A percentile compares a stretch with the other conserved stretches of the same genome.
phyloP scores from a whole-genome alignment of 139 green algal genomes.

The Raphidocelis subcapitata region DNA sequence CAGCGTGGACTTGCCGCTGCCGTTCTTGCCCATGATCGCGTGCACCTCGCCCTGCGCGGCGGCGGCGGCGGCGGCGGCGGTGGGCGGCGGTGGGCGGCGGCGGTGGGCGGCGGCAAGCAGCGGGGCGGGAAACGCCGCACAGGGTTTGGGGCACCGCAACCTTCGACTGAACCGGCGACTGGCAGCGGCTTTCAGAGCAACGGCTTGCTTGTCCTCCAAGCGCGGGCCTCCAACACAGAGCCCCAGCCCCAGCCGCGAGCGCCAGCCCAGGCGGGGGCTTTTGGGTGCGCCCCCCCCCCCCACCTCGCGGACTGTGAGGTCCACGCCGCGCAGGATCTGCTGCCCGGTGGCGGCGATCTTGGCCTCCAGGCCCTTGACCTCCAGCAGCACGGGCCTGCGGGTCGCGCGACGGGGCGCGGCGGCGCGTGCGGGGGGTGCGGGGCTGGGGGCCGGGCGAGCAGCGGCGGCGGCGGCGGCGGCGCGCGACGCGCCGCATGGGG shows the following conservation, averaged over 20 bases:
- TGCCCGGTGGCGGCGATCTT: conserved; percentile 73
- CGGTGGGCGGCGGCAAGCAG: too few relatives aligned
- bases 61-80: too few relatives aligned
- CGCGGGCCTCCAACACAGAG: too few relatives aligned
- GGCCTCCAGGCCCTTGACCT: conserved; percentile 78
- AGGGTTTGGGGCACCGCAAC: too few relatives aligned
- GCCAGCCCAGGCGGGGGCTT: too few relatives aligned
- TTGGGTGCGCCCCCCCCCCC: too few relatives aligned
- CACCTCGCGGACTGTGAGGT: conserved; percentile 83
- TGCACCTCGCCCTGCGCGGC: conserved; percentile 79
- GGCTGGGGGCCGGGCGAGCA: not conserved
- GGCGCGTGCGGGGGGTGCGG: not conserved
- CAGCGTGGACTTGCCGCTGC: conserved; percentile 94
- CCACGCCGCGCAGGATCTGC: conserved; percentile 93
- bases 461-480: not conserved
- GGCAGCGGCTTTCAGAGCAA: not conserved
- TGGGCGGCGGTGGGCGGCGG: too few relatives aligned
- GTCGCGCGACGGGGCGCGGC: conserved; percentile 1
- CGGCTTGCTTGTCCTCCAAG: conserved; percentile 62
- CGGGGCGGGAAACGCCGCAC: too few relatives aligned
- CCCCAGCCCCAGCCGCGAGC: too few relatives aligned
- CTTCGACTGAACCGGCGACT: not conserved
- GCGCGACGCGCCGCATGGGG: not conserved
- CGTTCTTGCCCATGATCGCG: conserved; percentile 99
- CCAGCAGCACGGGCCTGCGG: conserved; percentile 53